Conservation (phyloP, 495 filamentous ascomycete species). For the Neurospora cerealis region DNA sequence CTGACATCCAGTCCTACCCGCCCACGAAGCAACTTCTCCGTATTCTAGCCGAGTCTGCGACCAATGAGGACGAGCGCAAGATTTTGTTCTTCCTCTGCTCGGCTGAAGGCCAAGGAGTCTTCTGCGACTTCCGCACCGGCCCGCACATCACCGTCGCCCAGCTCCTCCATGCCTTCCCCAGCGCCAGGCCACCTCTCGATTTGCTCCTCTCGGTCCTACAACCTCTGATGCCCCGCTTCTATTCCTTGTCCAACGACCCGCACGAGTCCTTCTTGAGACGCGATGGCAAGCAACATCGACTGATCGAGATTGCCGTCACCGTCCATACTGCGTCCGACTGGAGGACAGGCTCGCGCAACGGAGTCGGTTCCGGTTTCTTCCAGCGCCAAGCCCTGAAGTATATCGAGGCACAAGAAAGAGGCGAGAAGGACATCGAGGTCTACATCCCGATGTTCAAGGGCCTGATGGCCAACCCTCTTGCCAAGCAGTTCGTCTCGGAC, state of each 20-base stretch:
- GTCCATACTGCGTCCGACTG: conserved; percentile 82
- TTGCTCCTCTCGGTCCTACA: conserved; percentile 70
- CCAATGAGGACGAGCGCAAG: conserved; percentile 72
- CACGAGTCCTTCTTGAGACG: conserved; percentile 63
- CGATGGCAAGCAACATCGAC: conserved; percentile 61
- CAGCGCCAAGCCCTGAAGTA: conserved; percentile 66
- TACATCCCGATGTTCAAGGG: conserved; percentile 95
- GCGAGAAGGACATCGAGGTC: conserved; percentile 47
- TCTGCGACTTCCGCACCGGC: conserved; percentile 90
- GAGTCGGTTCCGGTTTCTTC: conserved; percentile 74
- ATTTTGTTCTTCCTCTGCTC: conserved; percentile 76
- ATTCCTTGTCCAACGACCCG: conserved; percentile 93
- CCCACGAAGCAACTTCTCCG: conserved; percentile 85
- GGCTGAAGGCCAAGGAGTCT: conserved; percentile 83
- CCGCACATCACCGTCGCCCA: conserved; percentile 77
- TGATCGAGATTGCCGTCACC: conserved; percentile 91
- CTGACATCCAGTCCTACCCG: conserved; percentile 83
- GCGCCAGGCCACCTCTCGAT: conserved; percentile 74
- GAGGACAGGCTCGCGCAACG: conserved; percentile 56
- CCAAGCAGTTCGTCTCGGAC: conserved; percentile 77
- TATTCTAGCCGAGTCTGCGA: conserved; percentile 74
- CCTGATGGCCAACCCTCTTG: conserved; percentile 94
- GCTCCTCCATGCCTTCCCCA: conserved; percentile 85
- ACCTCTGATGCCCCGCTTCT: conserved; percentile 92
- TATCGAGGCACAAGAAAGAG: conserved; percentile 50